phyloP scores from a whole-genome alignment of 2,329 filamentous ascomycete genomes.

The Cercospora nicotianae region DNA sequence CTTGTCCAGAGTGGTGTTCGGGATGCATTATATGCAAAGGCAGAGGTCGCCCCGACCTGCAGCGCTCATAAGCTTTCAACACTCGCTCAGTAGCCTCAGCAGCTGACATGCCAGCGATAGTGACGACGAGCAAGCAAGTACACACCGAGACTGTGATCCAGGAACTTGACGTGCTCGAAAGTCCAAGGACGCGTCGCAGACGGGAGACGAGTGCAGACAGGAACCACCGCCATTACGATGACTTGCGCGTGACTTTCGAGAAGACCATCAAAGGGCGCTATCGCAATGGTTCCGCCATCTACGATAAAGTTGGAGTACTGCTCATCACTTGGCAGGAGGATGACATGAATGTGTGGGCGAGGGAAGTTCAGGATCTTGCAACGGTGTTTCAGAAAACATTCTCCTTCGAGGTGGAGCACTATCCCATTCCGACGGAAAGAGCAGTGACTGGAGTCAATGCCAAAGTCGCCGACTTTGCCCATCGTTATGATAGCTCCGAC shows the following conservation, averaged over 20 bases:
- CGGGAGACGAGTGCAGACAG: constrained; percentile 2
- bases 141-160: background rate
- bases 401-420: constrained; percentile 11
- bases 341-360: constrained; percentile 4
- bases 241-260: constrained; percentile 5
- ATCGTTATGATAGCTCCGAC: constrained; percentile 11
- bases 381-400: constrained; percentile 9
- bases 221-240: background rate
- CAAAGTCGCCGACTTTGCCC: constrained; percentile 11
- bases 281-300: constrained; percentile 4
- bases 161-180: constrained; percentile 1
- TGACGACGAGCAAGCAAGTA: background rate
- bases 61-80: background rate
- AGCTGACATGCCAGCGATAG: background rate
- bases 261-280: constrained; percentile 16
- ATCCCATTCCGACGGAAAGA: constrained; percentile 9
- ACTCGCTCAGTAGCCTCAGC: background rate
- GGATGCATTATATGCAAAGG: background rate
- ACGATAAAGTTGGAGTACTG: constrained; percentile 17
- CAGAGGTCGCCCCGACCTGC: background rate
- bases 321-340: constrained; percentile 17
- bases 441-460: constrained; percentile 8
- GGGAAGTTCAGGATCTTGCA: constrained; percentile 5
- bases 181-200: background rate
- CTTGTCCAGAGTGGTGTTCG: background rate